These are phyloP conservation scores for Iris pallida DNA, from an alignment of 116 monocot species.

Conservation along the genomic window DNA sequence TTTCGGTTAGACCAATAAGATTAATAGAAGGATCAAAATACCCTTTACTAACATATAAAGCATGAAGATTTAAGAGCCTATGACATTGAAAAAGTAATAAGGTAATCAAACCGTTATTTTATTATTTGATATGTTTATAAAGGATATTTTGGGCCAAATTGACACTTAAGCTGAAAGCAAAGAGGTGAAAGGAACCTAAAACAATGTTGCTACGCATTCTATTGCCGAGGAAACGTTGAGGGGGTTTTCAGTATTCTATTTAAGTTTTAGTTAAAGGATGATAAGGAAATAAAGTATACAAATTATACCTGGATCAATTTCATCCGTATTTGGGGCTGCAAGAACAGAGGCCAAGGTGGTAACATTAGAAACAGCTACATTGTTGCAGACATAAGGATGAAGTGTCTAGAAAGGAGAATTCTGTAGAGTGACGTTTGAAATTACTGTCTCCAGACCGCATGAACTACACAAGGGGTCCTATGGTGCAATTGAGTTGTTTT, in stretches of 20 bases:
- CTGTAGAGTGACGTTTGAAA: constrained; percentile 83
- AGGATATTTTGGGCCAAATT: no score
- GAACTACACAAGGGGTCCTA: constrained; percentile 84
- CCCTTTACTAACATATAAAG: no score
- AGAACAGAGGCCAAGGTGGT: constrained; percentile 84
- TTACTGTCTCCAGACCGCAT: constrained; percentile 73
- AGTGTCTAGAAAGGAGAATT: constrained; percentile 97
- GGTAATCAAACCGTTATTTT: no score
- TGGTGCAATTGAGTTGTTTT: constrained; percentile 71
- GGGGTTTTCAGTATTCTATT: background rate
- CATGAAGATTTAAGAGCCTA: no score
- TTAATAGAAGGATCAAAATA: no score
- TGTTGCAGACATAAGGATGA: constrained; percentile 90
- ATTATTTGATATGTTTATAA: no score
- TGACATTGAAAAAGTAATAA: no score
- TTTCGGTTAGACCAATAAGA: no score
- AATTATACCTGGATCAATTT: constrained; percentile 79
- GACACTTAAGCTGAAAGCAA: no score
- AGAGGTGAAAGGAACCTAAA: no score
- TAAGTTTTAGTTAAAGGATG: constrained; percentile 5
- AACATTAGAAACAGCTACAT: constrained; percentile 74
- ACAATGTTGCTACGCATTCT: no score
- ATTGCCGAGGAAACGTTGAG: no score
- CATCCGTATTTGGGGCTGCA: constrained; percentile 90
- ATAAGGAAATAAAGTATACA: background rate